A percentile compares a stretch with the other conserved stretches of the same genome.
phyloP scores from a whole-genome alignment of 805 yeast genomes.

The Candida germanica region DNA sequence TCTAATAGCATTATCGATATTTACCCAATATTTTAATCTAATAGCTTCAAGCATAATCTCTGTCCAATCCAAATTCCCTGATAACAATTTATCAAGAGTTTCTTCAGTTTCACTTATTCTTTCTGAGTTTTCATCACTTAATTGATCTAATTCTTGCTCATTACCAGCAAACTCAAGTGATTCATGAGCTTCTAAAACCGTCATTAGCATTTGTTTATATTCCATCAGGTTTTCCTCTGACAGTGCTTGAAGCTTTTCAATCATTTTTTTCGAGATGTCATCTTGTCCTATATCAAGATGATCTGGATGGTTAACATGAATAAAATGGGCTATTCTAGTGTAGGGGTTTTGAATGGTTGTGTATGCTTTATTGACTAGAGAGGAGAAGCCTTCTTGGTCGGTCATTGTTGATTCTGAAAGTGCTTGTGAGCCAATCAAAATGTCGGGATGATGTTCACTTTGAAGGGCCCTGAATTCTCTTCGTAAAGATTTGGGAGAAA shows the following conservation, averaged over 20 bases:
- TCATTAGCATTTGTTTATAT: conserved; percentile 62
- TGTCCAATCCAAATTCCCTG: conserved; percentile 45
- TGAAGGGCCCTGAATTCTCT: conserved; percentile 76
- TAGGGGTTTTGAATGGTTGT: conserved; percentile 68
- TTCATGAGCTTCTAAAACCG: conserved; percentile 83
- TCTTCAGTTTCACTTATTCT: conserved; percentile 49
- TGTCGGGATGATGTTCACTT: conserved; percentile 80
- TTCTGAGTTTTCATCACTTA: conserved; percentile 54
- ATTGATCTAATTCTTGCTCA: conserved; percentile 53
- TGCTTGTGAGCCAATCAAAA: conserved; percentile 28
- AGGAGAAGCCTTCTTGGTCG: conserved; percentile 40
- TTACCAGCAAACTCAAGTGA: conserved; percentile 62
- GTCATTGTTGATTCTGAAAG: conserved; percentile 11
- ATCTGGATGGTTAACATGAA: conserved; percentile 34
- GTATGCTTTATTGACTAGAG: conserved; percentile 72
- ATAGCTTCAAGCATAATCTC: conserved; percentile 65
- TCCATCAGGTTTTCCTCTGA: conserved; percentile 31
- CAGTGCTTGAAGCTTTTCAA: conserved; percentile 35
- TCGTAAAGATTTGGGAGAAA: conserved; percentile 57
- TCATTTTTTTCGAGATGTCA: conserved; percentile 42
- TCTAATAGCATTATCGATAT: conserved; percentile 66
- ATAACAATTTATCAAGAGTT: conserved; percentile 46
- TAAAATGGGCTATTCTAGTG: conserved; percentile 45
- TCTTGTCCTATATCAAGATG: conserved; percentile 58
- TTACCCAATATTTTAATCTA: conserved; percentile 79